A percentile compares a stretch with the other conserved stretches of the same genome.
These are phyloP conservation scores for Phytophthora chlamydospora DNA, from an alignment of 352 stramenopile species.

Conservation along the genomic window DNA sequence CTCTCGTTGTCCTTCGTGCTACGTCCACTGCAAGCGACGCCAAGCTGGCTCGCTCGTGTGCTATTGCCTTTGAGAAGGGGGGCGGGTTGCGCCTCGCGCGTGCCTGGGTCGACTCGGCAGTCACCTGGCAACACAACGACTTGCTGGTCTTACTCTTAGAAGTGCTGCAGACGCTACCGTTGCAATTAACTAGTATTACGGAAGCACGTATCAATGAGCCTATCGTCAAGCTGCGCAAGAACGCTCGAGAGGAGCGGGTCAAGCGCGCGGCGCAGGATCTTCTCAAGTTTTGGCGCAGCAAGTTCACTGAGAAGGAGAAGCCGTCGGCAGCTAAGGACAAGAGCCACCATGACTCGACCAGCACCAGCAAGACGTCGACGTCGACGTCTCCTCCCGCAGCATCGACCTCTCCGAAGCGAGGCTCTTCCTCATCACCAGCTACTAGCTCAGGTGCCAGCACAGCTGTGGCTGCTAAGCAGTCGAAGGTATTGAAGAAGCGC, in stretches of 20 bases:
- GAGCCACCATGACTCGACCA: conserved; percentile 10
- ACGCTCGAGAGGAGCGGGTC: conserved; percentile 76
- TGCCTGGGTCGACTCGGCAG: conserved; percentile 77
- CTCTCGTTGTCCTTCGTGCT: conserved; percentile 72
- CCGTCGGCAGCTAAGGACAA: conserved; percentile 32
- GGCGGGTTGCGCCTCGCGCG: conserved; percentile 78
- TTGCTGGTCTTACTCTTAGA: conserved; percentile 82
- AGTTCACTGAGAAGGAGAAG: conserved; percentile 89
- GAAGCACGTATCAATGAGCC: conserved; percentile 89
- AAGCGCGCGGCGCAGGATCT: conserved; percentile 81
- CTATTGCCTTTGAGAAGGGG: conserved; percentile 69
- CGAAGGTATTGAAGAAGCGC: conserved; percentile 65
- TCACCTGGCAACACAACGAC: conserved; percentile 83
- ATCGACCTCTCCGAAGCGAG: no score
- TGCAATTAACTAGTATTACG: conserved; percentile 89
- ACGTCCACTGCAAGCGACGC: conserved; percentile 59
- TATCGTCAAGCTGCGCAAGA: conserved; percentile 88
- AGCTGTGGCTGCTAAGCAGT: conserved; percentile 29
- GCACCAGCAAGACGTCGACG: conserved; percentile 18
- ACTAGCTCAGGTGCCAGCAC: conserved; percentile 17
- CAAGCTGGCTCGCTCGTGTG: conserved; percentile 68
- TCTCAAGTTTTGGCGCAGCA: conserved; percentile 84
- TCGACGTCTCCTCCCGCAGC: conserved; percentile 13
- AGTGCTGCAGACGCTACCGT: conserved; percentile 79
- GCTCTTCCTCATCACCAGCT: conserved; percentile 18